phyloP scores from a whole-genome alignment of 1,139 yeast genomes.

The Zygosaccharomyces sapae region DNA sequence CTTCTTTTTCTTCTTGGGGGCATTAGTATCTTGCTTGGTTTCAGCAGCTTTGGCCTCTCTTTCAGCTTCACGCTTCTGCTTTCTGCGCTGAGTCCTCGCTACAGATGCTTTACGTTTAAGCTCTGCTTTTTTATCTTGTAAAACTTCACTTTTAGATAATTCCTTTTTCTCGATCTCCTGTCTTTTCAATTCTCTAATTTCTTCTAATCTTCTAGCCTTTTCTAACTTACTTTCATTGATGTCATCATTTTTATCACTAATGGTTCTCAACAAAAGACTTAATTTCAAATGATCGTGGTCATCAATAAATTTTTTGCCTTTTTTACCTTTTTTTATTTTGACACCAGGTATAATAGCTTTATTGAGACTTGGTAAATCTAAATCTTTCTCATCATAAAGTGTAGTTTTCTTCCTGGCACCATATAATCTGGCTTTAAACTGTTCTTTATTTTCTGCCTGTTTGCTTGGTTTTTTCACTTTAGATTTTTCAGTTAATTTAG shows the following conservation, averaged over 20 bases:
- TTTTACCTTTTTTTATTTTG: slow-evolving; percentile 72
- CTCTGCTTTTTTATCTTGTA: slow-evolving; percentile 76
- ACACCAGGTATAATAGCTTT: slow-evolving; percentile 84
- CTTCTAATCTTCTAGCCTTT: slow-evolving; percentile 83
- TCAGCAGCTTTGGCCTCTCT: slow-evolving; percentile 37
- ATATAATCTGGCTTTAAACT: slow-evolving; percentile 58
- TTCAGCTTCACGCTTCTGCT: slow-evolving; percentile 53
- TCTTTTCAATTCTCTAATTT: slow-evolving; percentile 78
- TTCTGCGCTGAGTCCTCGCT: slow-evolving; percentile 67
- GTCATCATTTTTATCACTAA: slow-evolving; percentile 76
- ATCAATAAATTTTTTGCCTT: slow-evolving; percentile 84
- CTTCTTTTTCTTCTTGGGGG: slow-evolving; percentile 15
- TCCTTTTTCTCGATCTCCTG: slow-evolving; percentile 85
- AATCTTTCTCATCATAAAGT: slow-evolving; percentile 70
- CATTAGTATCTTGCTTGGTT: slow-evolving; percentile 29
- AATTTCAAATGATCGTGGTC: slow-evolving; percentile 64
- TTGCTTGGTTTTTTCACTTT: slow-evolving; percentile 50
- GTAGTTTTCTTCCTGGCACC: slow-evolving; percentile 58
- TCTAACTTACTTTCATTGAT: slow-evolving; percentile 89
- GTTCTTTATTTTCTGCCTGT: slow-evolving; percentile 57
- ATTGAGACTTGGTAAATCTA: slow-evolving; percentile 73
- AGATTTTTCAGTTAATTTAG: slow-evolving; percentile 62
- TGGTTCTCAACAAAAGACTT: slow-evolving; percentile 67
- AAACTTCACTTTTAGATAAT: slow-evolving; percentile 57
- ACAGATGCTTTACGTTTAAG: slow-evolving; percentile 64